These are phyloP conservation scores for Cylindrotheca fusiformis DNA, from an alignment of 108 stramenopile genomes.

Conservation along the genomic window DNA sequence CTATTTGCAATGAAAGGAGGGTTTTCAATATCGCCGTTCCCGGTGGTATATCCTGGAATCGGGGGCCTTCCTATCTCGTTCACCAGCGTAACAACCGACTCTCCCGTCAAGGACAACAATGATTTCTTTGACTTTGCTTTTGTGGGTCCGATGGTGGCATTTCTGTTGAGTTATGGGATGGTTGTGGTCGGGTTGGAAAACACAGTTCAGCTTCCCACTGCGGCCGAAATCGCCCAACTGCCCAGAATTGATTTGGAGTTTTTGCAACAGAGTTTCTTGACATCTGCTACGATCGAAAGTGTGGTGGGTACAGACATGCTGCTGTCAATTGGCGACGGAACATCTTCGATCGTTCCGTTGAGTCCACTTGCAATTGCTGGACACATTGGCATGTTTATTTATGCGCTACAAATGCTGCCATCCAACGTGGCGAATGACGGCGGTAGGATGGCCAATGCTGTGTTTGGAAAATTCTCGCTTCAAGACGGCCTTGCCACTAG, in stretches of 20 bases:
- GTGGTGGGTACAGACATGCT: neutral
- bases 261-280: neutral
- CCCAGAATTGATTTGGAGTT: neutral
- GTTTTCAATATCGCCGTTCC: neutral
- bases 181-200: neutral
- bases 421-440: neutral
- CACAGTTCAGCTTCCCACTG: neutral
- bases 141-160: neutral
- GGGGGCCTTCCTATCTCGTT: neutral
- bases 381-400: neutral
- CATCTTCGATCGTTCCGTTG: neutral
- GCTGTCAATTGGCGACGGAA: neutral
- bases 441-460: neutral
- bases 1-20: neutral
- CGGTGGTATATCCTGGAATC: neutral
- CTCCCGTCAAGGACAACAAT: neutral
- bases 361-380: neutral
- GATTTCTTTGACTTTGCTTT: neutral
- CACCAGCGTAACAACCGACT: neutral
- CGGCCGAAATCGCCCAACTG: neutral
- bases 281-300: neutral
- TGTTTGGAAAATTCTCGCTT: neutral
- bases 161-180: neutral
- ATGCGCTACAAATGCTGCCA: neutral
- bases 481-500: neutral